Evolutionary conservation across 768 basidiomycete species (phyloP), one percentile per base, ranked within the genome.

Genomic region (Cyclocybe cylindracea): DNA sequence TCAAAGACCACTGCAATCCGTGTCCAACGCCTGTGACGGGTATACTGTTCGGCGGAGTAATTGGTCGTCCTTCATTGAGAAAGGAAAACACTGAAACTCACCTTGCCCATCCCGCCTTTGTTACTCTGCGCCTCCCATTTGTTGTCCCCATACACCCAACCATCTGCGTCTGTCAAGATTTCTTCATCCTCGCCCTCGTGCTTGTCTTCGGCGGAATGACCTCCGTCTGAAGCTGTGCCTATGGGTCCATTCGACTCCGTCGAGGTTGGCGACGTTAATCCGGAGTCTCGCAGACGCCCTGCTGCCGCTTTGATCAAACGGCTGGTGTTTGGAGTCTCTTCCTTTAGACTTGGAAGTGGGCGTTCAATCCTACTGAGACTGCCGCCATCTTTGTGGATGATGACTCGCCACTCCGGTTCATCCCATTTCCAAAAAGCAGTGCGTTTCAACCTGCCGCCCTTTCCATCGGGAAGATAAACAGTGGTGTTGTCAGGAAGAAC

Each of bases 61-160:
- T 39, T 34, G 44, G 18, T 29, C 45, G 24, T 34, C 34, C 46
- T 37, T 36, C 5, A 32, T 32, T 33, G 10, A 10, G 5, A 31
- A 13, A 47, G 7, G 60, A 24, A 34, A 37, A 19, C 31, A 33
- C n/a, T 13, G 36, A 32, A 16, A 35, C 19, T 31, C 38, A 86
- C 86, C 76, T 94, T 94, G 66, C 94, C 89, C 72, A 95, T 81
- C 5, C 92, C 91, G 43, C 91, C 91, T 58, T 86, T 88, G 49
- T 75, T 74, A 48, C 83, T 85, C 40, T 80, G 75, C 14, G 73
- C 78, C 63, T 97, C 94, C 94, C 94, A 98, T 66, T 97, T 96
- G 67, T 98, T 98, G 59, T 95, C 94, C 2, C 86, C 88, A 61
- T 94, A 97, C 5, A 94, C 80, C 94, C 94, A 98, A 4, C 94